Conservation (phyloP, 306 rosid species). For the Nissolia schottii region DNA sequence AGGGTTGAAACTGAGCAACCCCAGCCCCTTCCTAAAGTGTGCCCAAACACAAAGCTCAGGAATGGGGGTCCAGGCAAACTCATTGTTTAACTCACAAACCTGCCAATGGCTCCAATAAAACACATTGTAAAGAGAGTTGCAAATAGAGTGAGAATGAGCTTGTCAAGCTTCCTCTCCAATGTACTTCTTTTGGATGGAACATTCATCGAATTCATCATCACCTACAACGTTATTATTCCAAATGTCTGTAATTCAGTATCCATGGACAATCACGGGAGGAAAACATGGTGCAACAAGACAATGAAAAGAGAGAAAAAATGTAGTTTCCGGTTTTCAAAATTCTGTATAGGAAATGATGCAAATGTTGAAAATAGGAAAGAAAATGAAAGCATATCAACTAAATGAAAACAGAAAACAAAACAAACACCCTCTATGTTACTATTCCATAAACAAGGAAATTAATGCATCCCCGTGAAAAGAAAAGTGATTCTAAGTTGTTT, state of each 20-base stretch:
- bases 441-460: background rate
- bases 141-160: constrained; percentile 80
- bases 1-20: background rate
- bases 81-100: constrained; percentile 42
- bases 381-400: background rate
- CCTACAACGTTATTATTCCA: constrained; percentile 52
- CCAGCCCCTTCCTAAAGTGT: background rate
- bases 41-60: constrained; percentile 3
- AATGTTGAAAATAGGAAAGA: background rate
- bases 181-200: constrained; percentile 99
- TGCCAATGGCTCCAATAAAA: constrained; percentile 83
- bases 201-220: constrained; percentile 98
- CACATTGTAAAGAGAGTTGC: constrained; percentile 73
- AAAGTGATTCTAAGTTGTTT: background rate
- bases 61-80: constrained; percentile 7
- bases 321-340: background rate
- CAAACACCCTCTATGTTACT: background rate
- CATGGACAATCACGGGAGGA: constrained; percentile 10
- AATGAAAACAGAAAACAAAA: background rate
- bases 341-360: background rate
- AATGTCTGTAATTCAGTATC: constrained; percentile 18
- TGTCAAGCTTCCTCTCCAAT: constrained; percentile 94
- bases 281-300: background rate
- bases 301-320: background rate
- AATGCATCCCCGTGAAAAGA: background rate